Base-by-base conservation (phyloP, 2,329 filamentous ascomycete species). In the Fusarium lyarnte region DNA sequence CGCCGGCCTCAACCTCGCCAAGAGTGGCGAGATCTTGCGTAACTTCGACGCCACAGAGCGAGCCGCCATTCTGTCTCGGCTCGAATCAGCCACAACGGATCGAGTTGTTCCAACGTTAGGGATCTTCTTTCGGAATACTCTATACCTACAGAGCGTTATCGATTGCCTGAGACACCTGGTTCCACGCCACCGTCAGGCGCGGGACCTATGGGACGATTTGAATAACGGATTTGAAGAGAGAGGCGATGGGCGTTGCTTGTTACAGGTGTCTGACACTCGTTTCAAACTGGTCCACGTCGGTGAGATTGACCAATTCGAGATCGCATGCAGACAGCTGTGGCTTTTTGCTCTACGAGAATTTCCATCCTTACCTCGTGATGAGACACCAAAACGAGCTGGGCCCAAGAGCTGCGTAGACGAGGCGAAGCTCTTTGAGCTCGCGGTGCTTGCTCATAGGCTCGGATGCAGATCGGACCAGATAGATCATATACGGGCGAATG, bases 291-390 rank as follows among this genome's bases (percentile, higher is more conserved):
- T 63, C 13, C 49, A 27, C 14, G 39, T 23, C 31, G 4, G 33
- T 13, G 45, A 58, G 16, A 36, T 63, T 16, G 52, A 58, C 31
- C 36, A 42, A 33, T 58, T 58, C 43, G 60, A 63, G 33, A 39
- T 63, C 29, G 60, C 60, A 39, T 14, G 39, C 45, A 43, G 60
- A 29, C 60, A 63, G 43, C 52, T 63, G 29, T 63, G 53, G 60
- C 52, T 63, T 29, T 63, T 63, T 31, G 60, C 60, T 39, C 38
- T 63, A 46, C 60, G 60, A 27, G 60, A 63, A n/a, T 63, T 58
- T 42, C 60, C 52, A 38, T 46, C 43, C 31, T 23, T 63, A 47
- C 60, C 60, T 21, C 35, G 60, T 38, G 25, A 63, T 25, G 52
- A 9, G 16, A 49, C 29, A 4, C 2, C 38, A 29, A 63, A 63